Percentiles rank a stretch among this genome's conserved stretches.
Conservation (phyloP, 2,329 filamentous ascomycete species). For the Escovopsis weberi region DNA sequence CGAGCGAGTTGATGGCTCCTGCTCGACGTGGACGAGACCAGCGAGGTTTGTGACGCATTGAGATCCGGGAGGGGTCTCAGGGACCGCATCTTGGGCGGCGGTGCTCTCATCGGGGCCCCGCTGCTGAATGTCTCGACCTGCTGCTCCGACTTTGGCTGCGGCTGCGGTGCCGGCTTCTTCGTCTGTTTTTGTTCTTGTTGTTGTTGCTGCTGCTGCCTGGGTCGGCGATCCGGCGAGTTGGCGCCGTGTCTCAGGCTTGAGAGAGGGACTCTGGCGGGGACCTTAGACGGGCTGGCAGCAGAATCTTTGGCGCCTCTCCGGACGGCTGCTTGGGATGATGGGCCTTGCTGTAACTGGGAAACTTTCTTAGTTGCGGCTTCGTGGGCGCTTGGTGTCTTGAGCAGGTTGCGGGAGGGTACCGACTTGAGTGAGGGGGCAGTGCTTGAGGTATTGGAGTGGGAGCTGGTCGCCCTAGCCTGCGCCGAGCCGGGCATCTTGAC, state of each 20-base stretch:
- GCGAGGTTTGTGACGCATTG: slow-evolving; percentile 33
- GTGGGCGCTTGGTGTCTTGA: slow-evolving; percentile 42
- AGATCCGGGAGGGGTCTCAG: slow-evolving; percentile 40
- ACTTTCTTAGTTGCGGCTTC: slow-evolving; percentile 15
- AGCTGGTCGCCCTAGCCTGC: slow-evolving; percentile 8
- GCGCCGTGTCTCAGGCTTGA: slow-evolving; percentile 54
- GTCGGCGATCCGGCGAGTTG: slow-evolving; percentile 64
- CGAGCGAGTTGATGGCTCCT: slow-evolving; percentile 29
- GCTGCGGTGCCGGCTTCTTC: slow-evolving; percentile 4
- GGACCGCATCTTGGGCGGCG: slow-evolving; percentile 87
- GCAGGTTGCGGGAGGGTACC: slow-evolving; percentile 23
- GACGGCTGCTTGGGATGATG: slow-evolving; percentile 1
- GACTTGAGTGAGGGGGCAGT: slow-evolving; percentile 14
- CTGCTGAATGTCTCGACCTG: slow-evolving; percentile 30
- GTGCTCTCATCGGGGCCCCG: slow-evolving; percentile 47
- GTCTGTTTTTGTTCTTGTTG: not conserved
- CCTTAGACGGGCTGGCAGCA: slow-evolving; percentile 32
- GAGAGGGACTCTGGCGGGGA: slow-evolving; percentile 55
- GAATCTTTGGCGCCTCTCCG: slow-evolving; percentile 15
- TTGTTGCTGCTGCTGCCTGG: not conserved
- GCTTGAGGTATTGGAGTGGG: slow-evolving; percentile 2
- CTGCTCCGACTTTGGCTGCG: slow-evolving; percentile 26
- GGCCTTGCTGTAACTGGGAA: slow-evolving; percentile 8
- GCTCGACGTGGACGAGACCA: slow-evolving; percentile 30
- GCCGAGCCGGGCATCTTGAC: slow-evolving; percentile 23